Conservation (phyloP, 108 stramenopile genomes). For the Nitzschia palea region DNA sequence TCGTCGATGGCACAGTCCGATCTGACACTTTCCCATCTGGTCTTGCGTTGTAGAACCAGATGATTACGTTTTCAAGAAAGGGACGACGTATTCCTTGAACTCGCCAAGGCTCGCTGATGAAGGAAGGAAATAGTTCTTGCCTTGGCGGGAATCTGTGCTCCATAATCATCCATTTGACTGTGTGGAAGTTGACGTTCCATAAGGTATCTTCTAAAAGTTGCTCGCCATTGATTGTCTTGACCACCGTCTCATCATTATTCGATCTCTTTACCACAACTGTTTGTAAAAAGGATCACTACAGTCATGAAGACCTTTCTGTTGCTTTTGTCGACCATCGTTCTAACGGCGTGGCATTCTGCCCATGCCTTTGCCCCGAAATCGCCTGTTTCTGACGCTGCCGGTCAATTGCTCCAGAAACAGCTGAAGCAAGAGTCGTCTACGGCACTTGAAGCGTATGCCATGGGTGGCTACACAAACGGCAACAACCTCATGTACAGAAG, state of each 20-base stretch:
- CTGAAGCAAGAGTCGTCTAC: background rate
- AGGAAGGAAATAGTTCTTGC: too few species aligned
- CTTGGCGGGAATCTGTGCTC: too few species aligned
- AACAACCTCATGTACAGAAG: background rate
- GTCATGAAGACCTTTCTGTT: constrained; percentile 1
- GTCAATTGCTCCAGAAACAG: background rate
- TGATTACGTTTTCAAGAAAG: too few species aligned
- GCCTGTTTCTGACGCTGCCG: background rate
- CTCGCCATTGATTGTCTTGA: background rate
- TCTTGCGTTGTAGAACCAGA: too few species aligned
- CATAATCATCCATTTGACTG: too few species aligned
- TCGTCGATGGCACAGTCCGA: too few species aligned
- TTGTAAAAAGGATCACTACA: background rate
- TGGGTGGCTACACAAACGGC: background rate
- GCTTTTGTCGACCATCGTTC: background rate
- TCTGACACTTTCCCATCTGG: too few species aligned
- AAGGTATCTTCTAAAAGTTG: constrained; percentile 1
- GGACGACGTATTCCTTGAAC: too few species aligned
- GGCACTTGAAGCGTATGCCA: background rate
- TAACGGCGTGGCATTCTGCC: background rate
- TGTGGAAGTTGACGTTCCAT: background rate
- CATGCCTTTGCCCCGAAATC: constrained; percentile 3
- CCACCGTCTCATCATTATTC: background rate
- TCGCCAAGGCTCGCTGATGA: too few species aligned
- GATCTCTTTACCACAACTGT: background rate